These are phyloP conservation scores for Aspergillus sergii DNA, from an alignment of 2,329 filamentous ascomycete species.

Conservation along the genomic window DNA sequence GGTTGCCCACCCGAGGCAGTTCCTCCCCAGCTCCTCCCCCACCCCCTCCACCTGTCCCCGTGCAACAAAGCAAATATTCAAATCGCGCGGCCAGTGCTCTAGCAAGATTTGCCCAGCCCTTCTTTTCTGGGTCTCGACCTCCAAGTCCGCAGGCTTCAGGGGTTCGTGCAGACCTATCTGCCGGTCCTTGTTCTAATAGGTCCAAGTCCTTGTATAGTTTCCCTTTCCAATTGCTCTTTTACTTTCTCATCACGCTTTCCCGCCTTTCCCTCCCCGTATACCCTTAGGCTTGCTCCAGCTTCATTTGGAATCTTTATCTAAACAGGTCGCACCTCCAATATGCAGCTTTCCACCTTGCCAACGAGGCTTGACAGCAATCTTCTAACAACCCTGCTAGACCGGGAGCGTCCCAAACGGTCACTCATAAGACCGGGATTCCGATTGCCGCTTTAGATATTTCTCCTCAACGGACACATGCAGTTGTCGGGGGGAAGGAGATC, in stretches of 20 bases:
- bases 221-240: constrained; percentile 18
- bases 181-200: constrained; percentile 36
- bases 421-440: constrained; percentile 65
- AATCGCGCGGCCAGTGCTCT: constrained; percentile 50
- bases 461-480: constrained; percentile 63
- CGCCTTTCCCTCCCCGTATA: neutral
- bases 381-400: constrained; percentile 39
- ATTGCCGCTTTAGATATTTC: constrained; percentile 67
- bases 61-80: constrained; percentile 42
- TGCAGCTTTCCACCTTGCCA: constrained; percentile 7
- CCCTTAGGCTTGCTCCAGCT: neutral
- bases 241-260: constrained; percentile 19
- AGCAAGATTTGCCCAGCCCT: constrained; percentile 57
- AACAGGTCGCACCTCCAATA: neutral
- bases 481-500: constrained; percentile 67
- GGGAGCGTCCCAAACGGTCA: constrained; percentile 57
- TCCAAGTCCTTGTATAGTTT: constrained; percentile 44
- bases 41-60: constrained; percentile 39
- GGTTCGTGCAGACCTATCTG: constrained; percentile 33
- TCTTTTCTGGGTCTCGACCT: constrained; percentile 57
- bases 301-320: constrained; percentile 2
- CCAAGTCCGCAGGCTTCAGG: constrained; percentile 52
- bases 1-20: constrained; percentile 28
- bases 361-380: constrained; percentile 10
- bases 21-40: constrained; percentile 37